Base-by-base conservation (phyloP, 768 basidiomycete genomes). In the Boletus rufocinnamomeus region DNA sequence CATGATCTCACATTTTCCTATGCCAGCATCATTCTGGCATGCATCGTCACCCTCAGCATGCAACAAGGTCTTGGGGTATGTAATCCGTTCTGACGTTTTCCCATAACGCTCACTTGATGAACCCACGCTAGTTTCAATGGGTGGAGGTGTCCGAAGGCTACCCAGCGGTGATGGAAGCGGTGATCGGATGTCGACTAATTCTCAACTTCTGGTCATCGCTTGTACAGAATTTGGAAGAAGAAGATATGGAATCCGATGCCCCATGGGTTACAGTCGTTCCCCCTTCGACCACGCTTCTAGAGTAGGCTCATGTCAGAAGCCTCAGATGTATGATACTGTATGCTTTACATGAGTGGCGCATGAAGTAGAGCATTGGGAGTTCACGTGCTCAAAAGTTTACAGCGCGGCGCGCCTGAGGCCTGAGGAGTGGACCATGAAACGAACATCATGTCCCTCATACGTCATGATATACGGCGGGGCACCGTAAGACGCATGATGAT, bases 1-100 rank as follows among this genome's bases (percentile, higher is more conserved):
- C 9, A 7, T 40, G 10, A 27, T 2, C n/a, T 40, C 19, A 51
- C 47, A 9, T 35, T 3, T 57, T 54, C 27, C 9, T 17, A 17
- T 19, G 44, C 35, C 21, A 69, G 66, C 44, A 46, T 63, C 34
- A 14, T 63, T 10, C 3, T 69, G 21, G 41, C 28, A 9, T 69
- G 51, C 50, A 1, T 52, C 37, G 6, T 37, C 50, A 43, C 38
- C 30, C 6, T 49, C 25, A 25, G 28, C 43, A 23, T 58, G 2
- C 21, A 38, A 2, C 52, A 21, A 9, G 25, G 46, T 25, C 27
- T 56, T 30, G 50, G 50, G 47, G 63, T 61, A 45, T 32, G 52
- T 56, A 14, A 34, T 27, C 25, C 23, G 7, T 52, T 19, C 17
- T 6, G 13, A 4, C 21, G 28, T 10, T 28, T 3, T 28, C 14